These are phyloP conservation scores for Ophiostoma ips DNA, from an alignment of 2,329 filamentous ascomycete species.

Conservation along the genomic window DNA sequence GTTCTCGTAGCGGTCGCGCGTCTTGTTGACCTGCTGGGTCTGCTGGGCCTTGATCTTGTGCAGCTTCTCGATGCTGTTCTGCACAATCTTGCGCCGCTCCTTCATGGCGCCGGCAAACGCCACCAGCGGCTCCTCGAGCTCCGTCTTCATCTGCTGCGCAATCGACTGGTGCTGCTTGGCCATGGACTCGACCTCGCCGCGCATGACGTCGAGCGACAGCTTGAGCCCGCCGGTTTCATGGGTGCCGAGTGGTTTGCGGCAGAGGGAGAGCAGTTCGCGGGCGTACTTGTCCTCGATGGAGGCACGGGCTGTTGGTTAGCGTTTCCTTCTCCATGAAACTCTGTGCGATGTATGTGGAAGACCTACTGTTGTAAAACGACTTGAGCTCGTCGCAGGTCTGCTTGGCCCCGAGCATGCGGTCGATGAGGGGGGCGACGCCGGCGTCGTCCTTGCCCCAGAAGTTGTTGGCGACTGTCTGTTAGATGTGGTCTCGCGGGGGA, in stretches of 20 bases:
- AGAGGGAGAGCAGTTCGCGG: constrained; percentile 72
- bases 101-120: constrained; percentile 94
- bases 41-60: constrained; percentile 89
- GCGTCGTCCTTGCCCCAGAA: constrained; percentile 99
- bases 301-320: constrained; percentile 50
- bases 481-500: background rate
- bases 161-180: constrained; percentile 86
- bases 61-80: constrained; percentile 84
- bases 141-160: constrained; percentile 86
- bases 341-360: too few relatives aligned
- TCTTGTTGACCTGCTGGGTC: constrained; percentile 83
- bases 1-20: constrained; percentile 83
- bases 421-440: constrained; percentile 77
- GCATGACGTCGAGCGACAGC: constrained; percentile 71
- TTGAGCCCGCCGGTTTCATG: constrained; percentile 74
- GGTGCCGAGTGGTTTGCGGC: constrained; percentile 78
- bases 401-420: constrained; percentile 91
- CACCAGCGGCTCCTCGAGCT: constrained; percentile 82
- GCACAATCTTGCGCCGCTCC: constrained; percentile 90
- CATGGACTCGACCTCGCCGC: constrained; percentile 83
- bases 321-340: background rate
- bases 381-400: constrained; percentile 88
- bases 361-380: constrained; percentile 68
- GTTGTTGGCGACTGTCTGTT: constrained; percentile 77
- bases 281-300: constrained; percentile 96